phyloP scores from a whole-genome alignment of 163 green algal species.

The Scenedesmus sp. region DNA sequence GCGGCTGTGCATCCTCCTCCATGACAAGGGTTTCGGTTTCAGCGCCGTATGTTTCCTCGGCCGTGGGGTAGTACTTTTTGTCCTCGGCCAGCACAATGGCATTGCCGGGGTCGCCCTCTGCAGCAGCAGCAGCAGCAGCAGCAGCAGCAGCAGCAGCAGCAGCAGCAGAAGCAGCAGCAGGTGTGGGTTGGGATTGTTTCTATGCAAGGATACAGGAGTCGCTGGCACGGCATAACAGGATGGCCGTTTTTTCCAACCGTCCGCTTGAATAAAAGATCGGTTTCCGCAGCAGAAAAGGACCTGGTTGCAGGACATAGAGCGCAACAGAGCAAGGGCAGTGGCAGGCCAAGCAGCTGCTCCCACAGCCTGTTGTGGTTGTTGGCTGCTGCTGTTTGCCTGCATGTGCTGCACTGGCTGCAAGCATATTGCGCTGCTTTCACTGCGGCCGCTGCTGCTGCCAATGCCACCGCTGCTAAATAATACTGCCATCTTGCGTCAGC shows the following conservation, averaged over 20 bases:
- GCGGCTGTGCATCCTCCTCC: slow-evolving; percentile 98
- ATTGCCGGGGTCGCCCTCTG: slow-evolving; percentile 60
- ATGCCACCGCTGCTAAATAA: too few species aligned
- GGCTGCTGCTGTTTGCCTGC: not conserved
- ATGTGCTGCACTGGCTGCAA: not conserved
- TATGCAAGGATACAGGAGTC: too few species aligned
- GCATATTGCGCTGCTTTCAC: not conserved
- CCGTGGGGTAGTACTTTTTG: slow-evolving; percentile 99
- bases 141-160: not conserved
- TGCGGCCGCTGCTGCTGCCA: not conserved
- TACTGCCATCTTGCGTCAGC: too few species aligned
- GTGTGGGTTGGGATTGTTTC: not conserved
- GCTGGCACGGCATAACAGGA: too few species aligned
- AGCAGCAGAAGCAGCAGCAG: not conserved
- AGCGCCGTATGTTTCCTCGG: slow-evolving; percentile 93
- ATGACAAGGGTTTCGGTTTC: slow-evolving; percentile 97
- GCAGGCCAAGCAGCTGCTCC: not conserved
- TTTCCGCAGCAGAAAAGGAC: too few species aligned
- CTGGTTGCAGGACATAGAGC: not conserved
- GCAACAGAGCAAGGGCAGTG: not conserved
- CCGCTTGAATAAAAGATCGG: too few species aligned
- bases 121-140: slow-evolving; percentile 10
- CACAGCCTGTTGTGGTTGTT: not conserved
- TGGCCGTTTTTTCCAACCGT: too few species aligned
- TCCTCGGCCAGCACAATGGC: slow-evolving; percentile 97